phyloP scores from a whole-genome alignment of 2,329 filamentous ascomycete genomes.

The Mariannaea sp. region DNA sequence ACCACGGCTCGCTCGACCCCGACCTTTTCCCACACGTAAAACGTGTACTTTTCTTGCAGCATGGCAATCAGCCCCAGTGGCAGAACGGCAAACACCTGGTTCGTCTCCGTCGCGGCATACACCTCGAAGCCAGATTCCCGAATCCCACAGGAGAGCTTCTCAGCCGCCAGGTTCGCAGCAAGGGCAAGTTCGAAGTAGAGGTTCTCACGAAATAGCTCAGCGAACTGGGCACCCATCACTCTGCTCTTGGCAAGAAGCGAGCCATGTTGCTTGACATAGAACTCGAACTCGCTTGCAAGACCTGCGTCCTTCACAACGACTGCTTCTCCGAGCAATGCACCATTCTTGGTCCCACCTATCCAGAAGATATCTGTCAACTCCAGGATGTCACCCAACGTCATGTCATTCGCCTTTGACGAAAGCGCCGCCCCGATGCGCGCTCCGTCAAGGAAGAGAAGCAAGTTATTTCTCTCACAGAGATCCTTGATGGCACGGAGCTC shows the following conservation, averaged over 20 bases:
- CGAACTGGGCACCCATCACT: constrained; percentile 55
- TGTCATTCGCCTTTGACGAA: constrained; percentile 48
- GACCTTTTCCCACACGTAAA: constrained; percentile 54
- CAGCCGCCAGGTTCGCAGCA: constrained; percentile 51
- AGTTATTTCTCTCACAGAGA: constrained; percentile 46
- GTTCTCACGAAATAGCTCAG: constrained; percentile 51
- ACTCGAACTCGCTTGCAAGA: constrained; percentile 53
- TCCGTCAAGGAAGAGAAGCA: constrained; percentile 54
- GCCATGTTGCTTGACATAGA: constrained; percentile 57
- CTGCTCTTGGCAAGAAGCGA: constrained; percentile 56
- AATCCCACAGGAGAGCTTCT: constrained; percentile 50
- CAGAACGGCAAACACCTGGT: constrained; percentile 55
- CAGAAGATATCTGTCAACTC: constrained; percentile 58
- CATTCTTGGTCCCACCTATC: constrained; percentile 59
- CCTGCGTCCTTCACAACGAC: constrained; percentile 51
- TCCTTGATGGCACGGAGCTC: constrained; percentile 50
- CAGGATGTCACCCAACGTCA: constrained; percentile 50
- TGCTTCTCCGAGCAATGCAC: constrained; percentile 55
- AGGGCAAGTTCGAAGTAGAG: constrained; percentile 53
- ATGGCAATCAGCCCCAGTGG: constrained; percentile 45
- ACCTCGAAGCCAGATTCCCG: constrained; percentile 48
- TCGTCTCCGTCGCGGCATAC: constrained; percentile 53
- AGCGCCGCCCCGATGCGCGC: constrained; percentile 52
- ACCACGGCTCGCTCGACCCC: constrained; percentile 48
- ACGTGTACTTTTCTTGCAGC: constrained; percentile 50